Conservation (phyloP, 768 basidiomycete genomes). For the Hortiboletus campestris region DNA sequence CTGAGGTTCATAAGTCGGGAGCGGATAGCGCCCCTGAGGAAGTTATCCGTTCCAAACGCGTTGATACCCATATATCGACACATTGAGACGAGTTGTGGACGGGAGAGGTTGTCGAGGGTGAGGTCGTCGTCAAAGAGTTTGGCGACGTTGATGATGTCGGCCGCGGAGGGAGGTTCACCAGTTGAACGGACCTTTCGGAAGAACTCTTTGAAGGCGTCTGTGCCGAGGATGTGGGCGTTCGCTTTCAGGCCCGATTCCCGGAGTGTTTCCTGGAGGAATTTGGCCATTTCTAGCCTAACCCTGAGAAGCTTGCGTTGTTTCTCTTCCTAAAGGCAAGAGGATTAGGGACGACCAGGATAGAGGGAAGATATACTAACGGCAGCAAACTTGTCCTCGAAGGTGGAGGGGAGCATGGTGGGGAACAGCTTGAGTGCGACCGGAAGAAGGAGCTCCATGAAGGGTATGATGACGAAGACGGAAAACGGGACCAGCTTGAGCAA, state of each 20-base stretch:
- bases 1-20: conserved; percentile 78
- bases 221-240: conserved; percentile 89
- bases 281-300: conserved; percentile 96
- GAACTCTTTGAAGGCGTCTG: conserved; percentile 97
- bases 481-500: conserved; percentile 92
- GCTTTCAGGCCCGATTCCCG: conserved; percentile 92
- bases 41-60: conserved; percentile 98
- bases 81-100: conserved; percentile 98
- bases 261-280: conserved; percentile 97
- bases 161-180: conserved; percentile 86
- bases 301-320: conserved; percentile 94
- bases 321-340: conserved; percentile 63
- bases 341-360: not conserved
- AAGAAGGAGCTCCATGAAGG: conserved; percentile 97
- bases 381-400: conserved; percentile 96
- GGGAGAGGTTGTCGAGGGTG: conserved; percentile 95
- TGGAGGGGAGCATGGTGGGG: conserved; percentile 98
- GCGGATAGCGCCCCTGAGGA: conserved; percentile 89
- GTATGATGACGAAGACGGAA: conserved; percentile 90
- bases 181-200: conserved; percentile 98
- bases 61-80: conserved; percentile 97
- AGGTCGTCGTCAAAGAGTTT: conserved; percentile 97
- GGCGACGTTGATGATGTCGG: conserved; percentile 91
- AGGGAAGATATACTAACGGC: conserved; percentile 51
- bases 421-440: conserved; percentile 96